Percentiles rank a stretch among this genome's conserved stretches.
Conservation (phyloP, 2,329 filamentous ascomycete genomes). For the Xylariomycetidae sp. region DNA sequence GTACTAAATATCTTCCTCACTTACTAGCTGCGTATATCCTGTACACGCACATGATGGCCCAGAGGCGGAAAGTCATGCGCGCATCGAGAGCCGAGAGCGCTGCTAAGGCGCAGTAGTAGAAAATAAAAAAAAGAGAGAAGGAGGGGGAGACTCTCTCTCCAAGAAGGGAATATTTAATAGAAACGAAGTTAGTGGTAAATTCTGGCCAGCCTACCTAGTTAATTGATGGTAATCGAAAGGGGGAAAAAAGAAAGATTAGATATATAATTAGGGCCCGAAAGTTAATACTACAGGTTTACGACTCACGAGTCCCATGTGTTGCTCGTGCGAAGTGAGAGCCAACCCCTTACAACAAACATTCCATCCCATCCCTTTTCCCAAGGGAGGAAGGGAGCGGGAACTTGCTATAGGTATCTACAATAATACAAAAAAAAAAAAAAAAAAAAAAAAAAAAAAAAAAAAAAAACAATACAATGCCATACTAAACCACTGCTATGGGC, state of each 20-base stretch:
- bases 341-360: no score
- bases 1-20: neutral
- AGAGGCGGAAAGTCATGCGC: constrained; percentile 75
- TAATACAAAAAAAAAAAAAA: constrained; percentile 31
- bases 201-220: constrained; percentile 1
- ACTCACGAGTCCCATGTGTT: neutral
- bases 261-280: neutral
- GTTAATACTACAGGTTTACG: neutral
- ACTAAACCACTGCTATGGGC: no score
- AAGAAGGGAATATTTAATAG: constrained; percentile 9
- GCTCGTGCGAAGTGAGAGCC: no score
- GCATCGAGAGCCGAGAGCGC: constrained; percentile 47
- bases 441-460: constrained; percentile 1
- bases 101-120: constrained; percentile 37
- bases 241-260: neutral
- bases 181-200: constrained; percentile 6
- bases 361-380: no score
- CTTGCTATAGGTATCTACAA: no score
- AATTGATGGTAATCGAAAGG: neutral
- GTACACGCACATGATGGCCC: constrained; percentile 92
- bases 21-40: constrained; percentile 68
- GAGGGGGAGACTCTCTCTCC: constrained; percentile 4
- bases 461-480: constrained; percentile 2
- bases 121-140: neutral
- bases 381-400: neutral